Evolutionary conservation across 2,329 filamentous ascomycete genomes (phyloP).

Genomic region (Aspergillus glaucus): DNA sequence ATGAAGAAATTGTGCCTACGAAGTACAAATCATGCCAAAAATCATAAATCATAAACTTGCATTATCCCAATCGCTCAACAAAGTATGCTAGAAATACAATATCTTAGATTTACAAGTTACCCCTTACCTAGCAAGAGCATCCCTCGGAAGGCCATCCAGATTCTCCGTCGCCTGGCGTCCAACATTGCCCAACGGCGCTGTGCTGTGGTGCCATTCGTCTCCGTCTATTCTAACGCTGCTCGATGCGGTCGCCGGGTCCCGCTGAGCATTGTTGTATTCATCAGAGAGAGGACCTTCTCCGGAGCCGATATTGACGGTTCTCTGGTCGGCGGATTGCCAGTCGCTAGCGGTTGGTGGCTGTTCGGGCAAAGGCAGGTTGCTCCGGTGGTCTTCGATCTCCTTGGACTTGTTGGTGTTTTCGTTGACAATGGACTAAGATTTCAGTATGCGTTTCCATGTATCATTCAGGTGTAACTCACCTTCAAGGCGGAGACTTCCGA

Average conservation of each 20-base stretch:
- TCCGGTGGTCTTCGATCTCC: conserved; percentile 60
- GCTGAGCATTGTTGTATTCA: conserved; percentile 41
- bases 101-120: not conserved
- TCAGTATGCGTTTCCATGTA: conserved; percentile 1
- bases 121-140: conserved; percentile 48
- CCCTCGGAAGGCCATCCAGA: conserved; percentile 52
- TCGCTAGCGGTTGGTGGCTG: conserved; percentile 70
- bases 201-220: conserved; percentile 50
- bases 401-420: conserved; percentile 50
- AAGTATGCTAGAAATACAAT: no score
- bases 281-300: conserved; percentile 52
- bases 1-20: no score
- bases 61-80: no score
- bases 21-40: no score
- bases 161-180: conserved; percentile 59
- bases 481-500: conserved; percentile 43
- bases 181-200: conserved; percentile 41
- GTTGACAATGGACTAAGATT: conserved; percentile 32
- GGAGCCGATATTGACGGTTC: conserved; percentile 64
- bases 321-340: conserved; percentile 66
- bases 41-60: no score
- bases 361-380: conserved; percentile 73
- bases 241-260: conserved; percentile 54
- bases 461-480: conserved; percentile 23
- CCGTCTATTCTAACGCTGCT: conserved; percentile 46